Conservation (phyloP, 805 yeast genomes). For the Pichia phayaonensis region DNA sequence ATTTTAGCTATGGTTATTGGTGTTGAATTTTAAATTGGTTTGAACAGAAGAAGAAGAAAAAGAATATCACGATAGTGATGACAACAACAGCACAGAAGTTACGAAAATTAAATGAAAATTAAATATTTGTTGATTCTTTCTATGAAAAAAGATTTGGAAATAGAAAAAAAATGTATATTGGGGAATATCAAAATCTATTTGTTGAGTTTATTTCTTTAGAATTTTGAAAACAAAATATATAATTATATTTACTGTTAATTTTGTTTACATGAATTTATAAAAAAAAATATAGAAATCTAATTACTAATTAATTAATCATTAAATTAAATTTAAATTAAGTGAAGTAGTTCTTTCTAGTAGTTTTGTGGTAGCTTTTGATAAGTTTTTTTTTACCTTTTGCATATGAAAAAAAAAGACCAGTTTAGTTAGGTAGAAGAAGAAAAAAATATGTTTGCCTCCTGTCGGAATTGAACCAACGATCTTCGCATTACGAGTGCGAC, state of each 20-base stretch:
- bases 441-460: constrained; percentile 27
- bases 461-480: constrained; percentile 39
- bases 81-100: no score
- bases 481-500: constrained; percentile 41
- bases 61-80: no score
- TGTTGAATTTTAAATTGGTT: constrained; percentile 57
- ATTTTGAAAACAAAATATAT: not conserved
- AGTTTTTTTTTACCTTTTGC: no score
- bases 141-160: no score
- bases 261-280: not conserved
- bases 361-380: no score
- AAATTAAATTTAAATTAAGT: not conserved
- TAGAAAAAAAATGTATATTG: constrained; percentile 9
- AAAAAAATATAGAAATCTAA: not conserved
- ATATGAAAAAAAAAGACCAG: not conserved
- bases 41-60: not conserved
- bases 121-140: no score
- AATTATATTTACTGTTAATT: not conserved
- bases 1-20: constrained; percentile 96
- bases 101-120: no score
- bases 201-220: no score
- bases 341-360: no score
- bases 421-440: no score
- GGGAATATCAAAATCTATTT: constrained; percentile 10
- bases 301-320: not conserved